phyloP scores from a whole-genome alignment of 2,329 filamentous ascomycete species.

The Botrytis tulipae region DNA sequence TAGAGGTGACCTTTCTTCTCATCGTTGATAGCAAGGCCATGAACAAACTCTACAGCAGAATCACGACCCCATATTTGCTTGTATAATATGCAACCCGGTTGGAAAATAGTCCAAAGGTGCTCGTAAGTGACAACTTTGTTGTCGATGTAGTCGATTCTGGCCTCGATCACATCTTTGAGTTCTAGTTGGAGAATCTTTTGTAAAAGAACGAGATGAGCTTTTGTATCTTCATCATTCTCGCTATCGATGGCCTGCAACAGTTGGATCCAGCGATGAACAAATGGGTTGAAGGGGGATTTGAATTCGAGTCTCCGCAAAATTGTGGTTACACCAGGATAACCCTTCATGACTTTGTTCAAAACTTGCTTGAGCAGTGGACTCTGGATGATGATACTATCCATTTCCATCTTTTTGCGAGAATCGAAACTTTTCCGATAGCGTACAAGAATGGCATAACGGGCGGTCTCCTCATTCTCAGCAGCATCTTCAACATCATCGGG shows the following conservation, averaged over 20 bases:
- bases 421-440: slow-evolving; percentile 58
- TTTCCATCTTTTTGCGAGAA: slow-evolving; percentile 50
- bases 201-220: slow-evolving; percentile 49
- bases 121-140: slow-evolving; percentile 54
- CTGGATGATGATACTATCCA: slow-evolving; percentile 61
- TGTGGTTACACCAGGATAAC: slow-evolving; percentile 47
- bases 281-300: slow-evolving; percentile 57
- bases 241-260: slow-evolving; percentile 46
- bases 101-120: slow-evolving; percentile 54
- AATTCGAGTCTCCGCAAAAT: slow-evolving; percentile 61
- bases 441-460: slow-evolving; percentile 54
- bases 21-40: slow-evolving; percentile 31
- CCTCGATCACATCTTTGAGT: slow-evolving; percentile 49
- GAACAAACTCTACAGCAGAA: slow-evolving; percentile 43
- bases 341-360: slow-evolving; percentile 43
- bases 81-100: slow-evolving; percentile 46
- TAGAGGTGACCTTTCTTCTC: slow-evolving; percentile 42
- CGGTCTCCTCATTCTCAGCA: slow-evolving; percentile 48
- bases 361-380: slow-evolving; percentile 58
- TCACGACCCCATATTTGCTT: slow-evolving; percentile 43
- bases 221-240: slow-evolving; percentile 45
- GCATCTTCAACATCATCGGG: slow-evolving; percentile 52
- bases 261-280: slow-evolving; percentile 63
- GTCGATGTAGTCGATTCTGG: slow-evolving; percentile 50
- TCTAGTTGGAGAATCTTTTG: slow-evolving; percentile 50